Evolutionary conservation across 768 basidiomycete species (phyloP).

Genomic region (Ramaria sp.): DNA sequence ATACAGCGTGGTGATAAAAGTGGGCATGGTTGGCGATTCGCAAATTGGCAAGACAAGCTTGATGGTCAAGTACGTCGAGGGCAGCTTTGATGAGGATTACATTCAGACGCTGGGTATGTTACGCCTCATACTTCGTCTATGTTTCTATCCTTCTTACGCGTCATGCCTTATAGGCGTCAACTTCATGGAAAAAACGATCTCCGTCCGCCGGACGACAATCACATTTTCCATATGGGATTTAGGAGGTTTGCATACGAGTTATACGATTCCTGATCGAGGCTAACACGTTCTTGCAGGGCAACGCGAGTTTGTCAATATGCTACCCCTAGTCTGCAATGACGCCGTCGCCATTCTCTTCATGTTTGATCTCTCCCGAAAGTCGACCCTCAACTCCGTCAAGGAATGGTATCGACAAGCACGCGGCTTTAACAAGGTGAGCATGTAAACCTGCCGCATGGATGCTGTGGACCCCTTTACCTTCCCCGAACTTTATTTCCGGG

Average conservation of each 20-base stretch:
- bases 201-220: constrained; percentile 95
- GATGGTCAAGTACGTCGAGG: constrained; percentile 99
- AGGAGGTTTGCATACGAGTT: constrained; percentile 35
- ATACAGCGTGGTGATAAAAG: constrained; percentile 85
- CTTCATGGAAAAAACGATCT: constrained; percentile 99
- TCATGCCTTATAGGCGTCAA: constrained; percentile 65
- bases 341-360: constrained; percentile 99
- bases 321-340: constrained; percentile 96
- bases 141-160: not conserved
- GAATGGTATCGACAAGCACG: constrained; percentile 99
- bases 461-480: too few relatives aligned
- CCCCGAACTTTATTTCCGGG: too few relatives aligned
- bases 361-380: constrained; percentile 98
- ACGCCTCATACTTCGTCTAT: not conserved
- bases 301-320: constrained; percentile 98
- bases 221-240: constrained; percentile 99
- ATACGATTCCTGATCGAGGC: not conserved
- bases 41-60: constrained; percentile 99
- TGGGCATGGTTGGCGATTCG: constrained; percentile 99
- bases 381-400: constrained; percentile 95
- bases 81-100: constrained; percentile 97
- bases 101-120: constrained; percentile 93
- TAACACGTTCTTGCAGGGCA: constrained; percentile 35
- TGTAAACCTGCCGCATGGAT: too few relatives aligned
- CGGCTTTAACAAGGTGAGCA: constrained; percentile 92